Evolutionary conservation across 2,329 filamentous ascomycete genomes (phyloP), one percentile per base, ranked within the genome.

Genomic region (Torrubiella hemipterigena): DNA sequence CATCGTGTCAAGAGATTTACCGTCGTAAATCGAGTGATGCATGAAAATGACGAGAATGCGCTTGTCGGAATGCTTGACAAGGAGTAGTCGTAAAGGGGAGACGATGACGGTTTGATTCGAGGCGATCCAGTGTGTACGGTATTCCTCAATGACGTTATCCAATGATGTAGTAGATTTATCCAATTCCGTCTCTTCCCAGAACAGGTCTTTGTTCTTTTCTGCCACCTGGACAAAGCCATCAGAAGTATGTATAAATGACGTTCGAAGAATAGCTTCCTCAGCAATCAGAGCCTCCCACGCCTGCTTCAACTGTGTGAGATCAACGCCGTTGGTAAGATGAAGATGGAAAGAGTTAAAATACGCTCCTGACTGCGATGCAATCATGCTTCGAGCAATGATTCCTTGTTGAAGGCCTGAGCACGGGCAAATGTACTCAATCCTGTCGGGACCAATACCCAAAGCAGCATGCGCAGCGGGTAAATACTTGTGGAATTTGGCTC

Each of bases 1-100:
- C 23, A 93, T 64, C 16, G 84, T 51, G 2, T 69, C 65, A 23
- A 93, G 67, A 38, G 85, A 89, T 40, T 71, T 79, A 2, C 85
- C 87, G 52, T 95, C 87, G 43, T 95, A 95, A 0, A 94, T 52
- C 0, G 72, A 85, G 49, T 95, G 87, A 54, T 94, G 93, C 1
- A 93, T 76, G 27, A 80, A 69, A 3, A 93, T 45, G 3, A 65
- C 54, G 19, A 93, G 53, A 0, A 63, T 39, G 6, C 44, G 43
- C 2, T 41, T 42, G 1, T 39, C 40, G 1, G 35, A 31, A 5
- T 46, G 29, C 1, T 41, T 34, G 3, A 72, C 37, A 1, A 67
- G 33, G 2, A 67, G 46, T 3, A 75, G 38, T 32, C 74, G 61
- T 5, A 80, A 48, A 0, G 77, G 77, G 6, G 50, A 53, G 3